Conservation (phyloP, 139 green algal genomes). For the Volvox africanus region DNA sequence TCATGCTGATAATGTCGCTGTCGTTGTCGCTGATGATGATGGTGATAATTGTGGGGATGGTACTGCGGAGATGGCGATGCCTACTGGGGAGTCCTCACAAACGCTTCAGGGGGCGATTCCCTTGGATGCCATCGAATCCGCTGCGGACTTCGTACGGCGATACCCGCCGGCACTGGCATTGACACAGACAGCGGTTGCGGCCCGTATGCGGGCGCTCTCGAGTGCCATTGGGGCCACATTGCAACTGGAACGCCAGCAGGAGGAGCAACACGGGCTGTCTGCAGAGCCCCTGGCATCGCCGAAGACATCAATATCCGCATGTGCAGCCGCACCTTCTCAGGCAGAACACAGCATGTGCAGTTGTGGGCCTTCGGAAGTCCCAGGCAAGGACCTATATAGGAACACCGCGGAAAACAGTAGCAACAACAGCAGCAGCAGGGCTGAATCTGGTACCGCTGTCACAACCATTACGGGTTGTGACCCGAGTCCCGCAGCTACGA, state of each 20-base stretch:
- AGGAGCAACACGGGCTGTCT: background rate
- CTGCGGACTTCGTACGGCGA: background rate
- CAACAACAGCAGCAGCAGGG: no score
- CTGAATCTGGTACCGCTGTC: background rate
- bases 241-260: background rate
- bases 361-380: no score
- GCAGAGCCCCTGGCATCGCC: background rate
- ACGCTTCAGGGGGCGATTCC: no score
- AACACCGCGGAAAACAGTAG: no score
- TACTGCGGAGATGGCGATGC: background rate
- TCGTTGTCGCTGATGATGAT: background rate
- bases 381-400: no score
- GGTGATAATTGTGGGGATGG: background rate
- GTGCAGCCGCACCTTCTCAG: no score
- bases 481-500: background rate
- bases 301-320: no score
- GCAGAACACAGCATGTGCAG: no score
- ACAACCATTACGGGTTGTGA: background rate
- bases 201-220: background rate
- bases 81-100: no score
- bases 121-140: background rate
- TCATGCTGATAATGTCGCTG: background rate
- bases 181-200: background rate
- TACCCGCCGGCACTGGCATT: conserved; percentile 25
- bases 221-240: background rate